A percentile compares a stretch with the other conserved stretches of the same genome.
Evolutionary conservation across 768 basidiomycete species (phyloP).

Genomic region (Gymnopilus junonius): DNA sequence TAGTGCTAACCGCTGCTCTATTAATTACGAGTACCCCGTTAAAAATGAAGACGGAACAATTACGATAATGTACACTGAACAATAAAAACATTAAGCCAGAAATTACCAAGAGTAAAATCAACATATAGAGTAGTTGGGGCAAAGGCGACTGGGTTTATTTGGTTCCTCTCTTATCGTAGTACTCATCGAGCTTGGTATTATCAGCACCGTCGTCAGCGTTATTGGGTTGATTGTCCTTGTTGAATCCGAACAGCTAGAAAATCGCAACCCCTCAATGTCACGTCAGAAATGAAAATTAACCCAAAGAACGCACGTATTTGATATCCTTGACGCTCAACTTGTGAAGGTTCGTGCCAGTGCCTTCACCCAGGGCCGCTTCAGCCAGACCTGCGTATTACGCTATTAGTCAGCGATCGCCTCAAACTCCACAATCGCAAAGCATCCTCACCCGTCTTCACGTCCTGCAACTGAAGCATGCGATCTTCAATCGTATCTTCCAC

Average conservation of each 20-base stretch:
- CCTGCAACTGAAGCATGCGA: constrained; percentile 72
- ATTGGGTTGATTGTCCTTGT: constrained; percentile 7
- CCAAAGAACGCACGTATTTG: constrained; percentile 49
- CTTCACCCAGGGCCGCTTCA: constrained; percentile 75
- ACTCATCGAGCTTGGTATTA: not conserved
- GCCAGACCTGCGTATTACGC: constrained; percentile 62
- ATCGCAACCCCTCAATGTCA: not conserved
- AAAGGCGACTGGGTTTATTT: too few relatives aligned
- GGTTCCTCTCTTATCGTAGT: not conserved
- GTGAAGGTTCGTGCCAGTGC: constrained; percentile 60
- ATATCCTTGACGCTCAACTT: constrained; percentile 74
- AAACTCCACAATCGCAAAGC: not conserved
- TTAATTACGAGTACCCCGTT: too few relatives aligned
- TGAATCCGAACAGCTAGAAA: constrained; percentile 20
- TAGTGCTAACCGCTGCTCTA: too few relatives aligned
- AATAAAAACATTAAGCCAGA: too few relatives aligned
- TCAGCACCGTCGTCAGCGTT: not conserved
- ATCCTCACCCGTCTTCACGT: constrained; percentile 58
- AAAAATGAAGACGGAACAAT: too few relatives aligned
- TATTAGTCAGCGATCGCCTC: too few relatives aligned
- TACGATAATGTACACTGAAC: too few relatives aligned
- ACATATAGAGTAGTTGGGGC: too few relatives aligned
- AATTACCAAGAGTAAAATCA: too few relatives aligned
- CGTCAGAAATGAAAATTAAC: not conserved
- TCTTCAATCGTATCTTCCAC: constrained; percentile 77